Evolutionary conservation across 176 grass and related monocot genomes (phyloP).

Genomic region (Triticum monococcum): DNA sequence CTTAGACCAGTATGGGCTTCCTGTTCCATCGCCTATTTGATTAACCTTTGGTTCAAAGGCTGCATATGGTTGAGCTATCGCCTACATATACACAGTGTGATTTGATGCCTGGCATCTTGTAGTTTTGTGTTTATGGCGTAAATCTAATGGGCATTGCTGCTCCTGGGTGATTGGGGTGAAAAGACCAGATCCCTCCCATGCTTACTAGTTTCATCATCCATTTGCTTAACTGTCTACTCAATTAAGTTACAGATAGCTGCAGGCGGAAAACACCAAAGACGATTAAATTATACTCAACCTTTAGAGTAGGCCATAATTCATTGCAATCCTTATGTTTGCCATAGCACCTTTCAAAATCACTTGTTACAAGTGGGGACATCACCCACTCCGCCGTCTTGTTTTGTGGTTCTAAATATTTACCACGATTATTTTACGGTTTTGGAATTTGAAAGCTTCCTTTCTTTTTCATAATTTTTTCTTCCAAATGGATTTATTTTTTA

Average conservation of each 20-base stretch:
- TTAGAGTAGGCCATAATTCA: neutral
- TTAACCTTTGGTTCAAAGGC: neutral
- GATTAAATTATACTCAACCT: neutral
- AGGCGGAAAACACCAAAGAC: neutral
- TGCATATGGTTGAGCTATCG: neutral
- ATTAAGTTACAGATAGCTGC: neutral
- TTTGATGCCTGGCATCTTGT: neutral
- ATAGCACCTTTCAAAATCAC: neutral
- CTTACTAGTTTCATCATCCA: neutral
- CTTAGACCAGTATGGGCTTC: neutral
- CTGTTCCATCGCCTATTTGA: conserved; percentile 10
- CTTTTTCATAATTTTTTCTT: neutral
- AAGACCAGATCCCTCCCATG: neutral
- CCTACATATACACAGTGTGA: neutral
- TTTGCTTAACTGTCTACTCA: neutral
- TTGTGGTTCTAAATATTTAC: neutral
- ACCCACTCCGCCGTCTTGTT: neutral
- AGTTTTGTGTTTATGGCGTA: neutral
- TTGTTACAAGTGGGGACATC: neutral
- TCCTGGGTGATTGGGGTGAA: conserved; percentile 10
- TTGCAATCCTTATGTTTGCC: neutral
- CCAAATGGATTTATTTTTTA: neutral
- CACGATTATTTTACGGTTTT: neutral
- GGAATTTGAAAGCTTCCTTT: neutral
- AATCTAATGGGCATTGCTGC: neutral